Evolutionary conservation across 108 stramenopile genomes (phyloP).

Genomic region (Pseudonitzschia multistriata): DNA sequence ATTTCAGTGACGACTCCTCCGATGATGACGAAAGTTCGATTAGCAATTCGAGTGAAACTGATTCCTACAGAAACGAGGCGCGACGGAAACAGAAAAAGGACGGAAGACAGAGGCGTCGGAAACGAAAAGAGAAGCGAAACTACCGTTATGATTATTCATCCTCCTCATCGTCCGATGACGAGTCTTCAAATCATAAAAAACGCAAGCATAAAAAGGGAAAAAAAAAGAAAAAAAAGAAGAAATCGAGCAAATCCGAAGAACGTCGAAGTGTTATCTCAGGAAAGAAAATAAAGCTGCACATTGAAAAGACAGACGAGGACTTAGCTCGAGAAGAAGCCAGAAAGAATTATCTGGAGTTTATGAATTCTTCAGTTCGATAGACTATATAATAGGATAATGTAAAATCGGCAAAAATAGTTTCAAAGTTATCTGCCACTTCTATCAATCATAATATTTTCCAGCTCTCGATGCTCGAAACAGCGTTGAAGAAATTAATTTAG

Average conservation of each 20-base stretch:
- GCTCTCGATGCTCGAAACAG: no score
- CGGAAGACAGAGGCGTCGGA: conserved; percentile 16
- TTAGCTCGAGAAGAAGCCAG: conserved; percentile 70
- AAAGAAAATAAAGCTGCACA: conserved; percentile 79
- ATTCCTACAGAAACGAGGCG: conserved; percentile 10
- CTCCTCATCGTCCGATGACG: conserved; percentile 15
- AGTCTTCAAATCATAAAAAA: conserved; percentile 3
- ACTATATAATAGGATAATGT: neutral
- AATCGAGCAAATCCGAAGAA: conserved; percentile 29
- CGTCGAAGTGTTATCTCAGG: conserved; percentile 76
- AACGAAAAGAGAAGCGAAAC: conserved; percentile 3
- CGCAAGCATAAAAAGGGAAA: conserved; percentile 24
- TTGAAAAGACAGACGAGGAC: conserved; percentile 82
- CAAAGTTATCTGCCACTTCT: no score
- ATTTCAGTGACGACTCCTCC: neutral
- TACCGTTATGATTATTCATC: conserved; percentile 14
- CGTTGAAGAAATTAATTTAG: no score
- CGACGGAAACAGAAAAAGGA: conserved; percentile 24
- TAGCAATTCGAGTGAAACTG: conserved; percentile 2
- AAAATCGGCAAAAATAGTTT: neutral
- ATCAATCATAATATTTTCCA: no score
- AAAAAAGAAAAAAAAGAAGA: conserved; percentile 28
- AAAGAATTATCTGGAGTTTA: conserved; percentile 73
- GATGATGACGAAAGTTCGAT: neutral
- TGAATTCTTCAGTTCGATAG: conserved; percentile 62